Percentiles rank a stretch among this genome's conserved stretches.
Conservation (phyloP, 495 filamentous ascomycete genomes). For the Podospora australis region DNA sequence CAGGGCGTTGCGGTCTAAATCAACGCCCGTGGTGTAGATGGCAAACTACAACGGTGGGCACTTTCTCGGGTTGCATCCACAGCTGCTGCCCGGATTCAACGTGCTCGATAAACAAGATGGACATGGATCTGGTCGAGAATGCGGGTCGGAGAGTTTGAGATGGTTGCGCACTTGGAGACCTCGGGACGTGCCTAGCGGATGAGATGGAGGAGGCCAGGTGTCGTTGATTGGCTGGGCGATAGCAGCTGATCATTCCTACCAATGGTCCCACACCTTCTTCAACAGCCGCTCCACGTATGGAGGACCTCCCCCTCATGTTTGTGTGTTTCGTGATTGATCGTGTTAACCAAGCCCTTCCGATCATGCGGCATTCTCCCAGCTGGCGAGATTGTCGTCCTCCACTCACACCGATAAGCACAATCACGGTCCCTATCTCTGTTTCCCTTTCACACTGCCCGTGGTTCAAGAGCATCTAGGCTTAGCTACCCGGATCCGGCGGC, state of each 20-base stretch:
- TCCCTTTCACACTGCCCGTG: no score
- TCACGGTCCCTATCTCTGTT: no score
- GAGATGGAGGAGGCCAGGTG: conserved; percentile 16
- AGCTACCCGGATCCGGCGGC: no score
- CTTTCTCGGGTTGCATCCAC: not conserved
- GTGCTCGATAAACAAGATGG: not conserved
- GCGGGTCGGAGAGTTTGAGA: conserved; percentile 23
- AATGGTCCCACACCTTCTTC: conserved; percentile 5
- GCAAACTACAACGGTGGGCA: not conserved
- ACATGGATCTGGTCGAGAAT: conserved; percentile 10
- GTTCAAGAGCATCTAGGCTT: no score
- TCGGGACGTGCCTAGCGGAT: conserved; percentile 25
- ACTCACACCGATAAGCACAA: no score
- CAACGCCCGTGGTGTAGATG: no score
- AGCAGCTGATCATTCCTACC: conserved; percentile 24
- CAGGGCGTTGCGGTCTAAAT: no score
- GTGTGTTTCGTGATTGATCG: not conserved
- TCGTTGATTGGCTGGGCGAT: conserved; percentile 22
- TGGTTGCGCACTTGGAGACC: conserved; percentile 14
- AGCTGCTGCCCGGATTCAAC: not conserved
- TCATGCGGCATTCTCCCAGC: no score
- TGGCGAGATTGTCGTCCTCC: no score
- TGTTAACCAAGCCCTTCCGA: not conserved
- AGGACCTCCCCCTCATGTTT: not conserved
- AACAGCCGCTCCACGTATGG: not conserved